phyloP scores from a whole-genome alignment of 768 basidiomycete species.

The Naganishia vaughanmartiniae region DNA sequence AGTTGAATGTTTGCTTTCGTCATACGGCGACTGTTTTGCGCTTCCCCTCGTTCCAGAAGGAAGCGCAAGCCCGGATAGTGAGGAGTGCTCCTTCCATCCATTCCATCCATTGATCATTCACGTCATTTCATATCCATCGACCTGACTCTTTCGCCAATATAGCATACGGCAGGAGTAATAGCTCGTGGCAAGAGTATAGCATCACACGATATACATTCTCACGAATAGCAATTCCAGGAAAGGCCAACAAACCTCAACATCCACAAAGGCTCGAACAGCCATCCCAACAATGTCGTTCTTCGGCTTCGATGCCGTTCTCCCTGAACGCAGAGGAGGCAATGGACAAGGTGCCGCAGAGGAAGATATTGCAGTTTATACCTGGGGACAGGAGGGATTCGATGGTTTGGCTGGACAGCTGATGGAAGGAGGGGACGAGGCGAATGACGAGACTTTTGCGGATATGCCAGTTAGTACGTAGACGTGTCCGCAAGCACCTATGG shows the following conservation, averaged over 20 bases:
- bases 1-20: background rate
- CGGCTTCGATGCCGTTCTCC: slow-evolving; percentile 49
- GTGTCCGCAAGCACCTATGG: background rate
- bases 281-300: slow-evolving; percentile 50
- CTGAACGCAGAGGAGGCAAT: slow-evolving; percentile 43
- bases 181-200: too few relatives aligned
- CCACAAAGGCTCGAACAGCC: background rate
- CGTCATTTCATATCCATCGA: background rate
- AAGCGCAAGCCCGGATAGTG: background rate
- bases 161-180: too few relatives aligned
- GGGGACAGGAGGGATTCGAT: slow-evolving; percentile 87
- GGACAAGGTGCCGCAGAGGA: slow-evolving; percentile 57
- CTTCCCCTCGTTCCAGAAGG: background rate
- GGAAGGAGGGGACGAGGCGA: slow-evolving; percentile 87
- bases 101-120: background rate
- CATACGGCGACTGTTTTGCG: background rate
- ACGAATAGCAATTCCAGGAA: background rate
- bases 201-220: too few relatives aligned
- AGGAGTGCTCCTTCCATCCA: background rate
- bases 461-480: slow-evolving; percentile 63
- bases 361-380: slow-evolving; percentile 85
- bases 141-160: background rate
- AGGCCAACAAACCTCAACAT: background rate
- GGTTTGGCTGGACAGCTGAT: slow-evolving; percentile 81
- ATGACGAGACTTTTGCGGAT: slow-evolving; percentile 93